Percentiles rank a stretch among this genome's conserved stretches.
Conservation (phyloP, 371 early-diverging fungal species). For the Mucor sp. region DNA sequence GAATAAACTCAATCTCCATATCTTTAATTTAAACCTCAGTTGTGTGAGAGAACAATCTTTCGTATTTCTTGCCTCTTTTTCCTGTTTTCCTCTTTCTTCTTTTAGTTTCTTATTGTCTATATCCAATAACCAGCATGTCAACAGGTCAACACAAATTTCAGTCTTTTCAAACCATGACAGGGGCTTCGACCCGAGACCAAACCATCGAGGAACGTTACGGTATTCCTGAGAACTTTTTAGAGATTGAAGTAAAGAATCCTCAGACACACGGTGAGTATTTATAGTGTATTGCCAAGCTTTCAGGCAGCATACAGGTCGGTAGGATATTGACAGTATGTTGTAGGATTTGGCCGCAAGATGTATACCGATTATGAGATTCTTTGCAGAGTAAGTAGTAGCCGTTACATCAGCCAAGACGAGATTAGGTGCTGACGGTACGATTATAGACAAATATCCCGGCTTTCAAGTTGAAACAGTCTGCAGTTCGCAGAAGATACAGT, state of each 20-base stretch:
- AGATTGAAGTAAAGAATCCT: conserved; percentile 94
- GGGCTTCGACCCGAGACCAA: conserved; percentile 71
- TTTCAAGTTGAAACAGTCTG: conserved; percentile 86
- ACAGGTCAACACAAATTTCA: conserved; percentile 40
- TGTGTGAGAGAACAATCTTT: background rate
- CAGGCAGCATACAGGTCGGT: background rate
- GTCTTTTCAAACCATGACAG: conserved; percentile 58
- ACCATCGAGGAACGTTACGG: conserved; percentile 91
- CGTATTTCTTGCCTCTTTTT: background rate
- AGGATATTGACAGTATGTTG: background rate
- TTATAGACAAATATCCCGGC: conserved; percentile 94
- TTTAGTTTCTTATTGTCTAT: conserved; percentile 10
- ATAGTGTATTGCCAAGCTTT: background rate
- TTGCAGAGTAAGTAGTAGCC: conserved; percentile 73
- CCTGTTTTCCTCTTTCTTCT: conserved; percentile 12
- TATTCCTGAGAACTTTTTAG: conserved; percentile 96
- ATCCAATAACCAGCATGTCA: conserved; percentile 17
- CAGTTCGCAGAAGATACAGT: conserved; percentile 92
- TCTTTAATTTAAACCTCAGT: conserved; percentile 4
- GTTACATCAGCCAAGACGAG: background rate
- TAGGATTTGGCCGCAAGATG: conserved; percentile 83
- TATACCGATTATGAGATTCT: conserved; percentile 96
- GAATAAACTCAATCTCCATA: background rate
- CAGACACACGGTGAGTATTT: conserved; percentile 72
- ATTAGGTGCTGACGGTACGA: background rate